These are phyloP conservation scores for Aaosphaeria arxii DNA, from an alignment of 2,329 filamentous ascomycete genomes.

Conservation along the genomic window DNA sequence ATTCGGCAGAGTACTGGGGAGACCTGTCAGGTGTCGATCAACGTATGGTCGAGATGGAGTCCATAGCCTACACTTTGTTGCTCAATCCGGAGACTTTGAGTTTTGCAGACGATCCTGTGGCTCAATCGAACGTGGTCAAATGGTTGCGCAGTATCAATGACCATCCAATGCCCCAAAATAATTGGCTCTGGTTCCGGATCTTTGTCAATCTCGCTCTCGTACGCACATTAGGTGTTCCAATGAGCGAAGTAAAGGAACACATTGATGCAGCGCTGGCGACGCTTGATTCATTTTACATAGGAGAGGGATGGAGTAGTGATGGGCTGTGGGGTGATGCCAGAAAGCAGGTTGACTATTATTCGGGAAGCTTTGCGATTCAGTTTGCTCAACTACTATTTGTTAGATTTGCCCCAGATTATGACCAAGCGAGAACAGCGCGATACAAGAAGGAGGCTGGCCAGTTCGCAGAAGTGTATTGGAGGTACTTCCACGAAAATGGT, in stretches of 20 bases:
- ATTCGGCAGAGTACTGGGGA: conserved; percentile 44
- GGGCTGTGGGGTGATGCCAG: conserved; percentile 39
- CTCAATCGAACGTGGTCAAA: conserved; percentile 29
- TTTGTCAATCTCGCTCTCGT: conserved; percentile 46
- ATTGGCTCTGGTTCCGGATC: conserved; percentile 52
- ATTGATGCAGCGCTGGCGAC: conserved; percentile 39
- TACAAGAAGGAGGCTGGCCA: conserved; percentile 40
- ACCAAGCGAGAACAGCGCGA: conserved; percentile 28
- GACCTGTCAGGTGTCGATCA: conserved; percentile 42
- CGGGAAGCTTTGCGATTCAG: conserved; percentile 52
- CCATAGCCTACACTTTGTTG: conserved; percentile 45
- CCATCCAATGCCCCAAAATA: conserved; percentile 43
- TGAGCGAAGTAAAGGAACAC: conserved; percentile 23
- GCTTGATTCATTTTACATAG: conserved; percentile 43
- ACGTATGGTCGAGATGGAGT: conserved; percentile 51
- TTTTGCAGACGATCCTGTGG: conserved; percentile 9
- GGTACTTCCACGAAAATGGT: conserved; percentile 46
- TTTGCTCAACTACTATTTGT: conserved; percentile 47
- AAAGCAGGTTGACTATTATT: conserved; percentile 49
- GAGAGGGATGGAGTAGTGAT: conserved; percentile 46
- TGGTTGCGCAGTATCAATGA: conserved; percentile 44
- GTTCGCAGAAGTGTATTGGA: conserved; percentile 43
- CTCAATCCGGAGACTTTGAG: conserved; percentile 34
- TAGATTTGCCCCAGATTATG: conserved; percentile 38
- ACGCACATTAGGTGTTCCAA: conserved; percentile 33